Conservation (phyloP, 2,329 filamentous ascomycete species). For the Penicillium capsulatum region DNA sequence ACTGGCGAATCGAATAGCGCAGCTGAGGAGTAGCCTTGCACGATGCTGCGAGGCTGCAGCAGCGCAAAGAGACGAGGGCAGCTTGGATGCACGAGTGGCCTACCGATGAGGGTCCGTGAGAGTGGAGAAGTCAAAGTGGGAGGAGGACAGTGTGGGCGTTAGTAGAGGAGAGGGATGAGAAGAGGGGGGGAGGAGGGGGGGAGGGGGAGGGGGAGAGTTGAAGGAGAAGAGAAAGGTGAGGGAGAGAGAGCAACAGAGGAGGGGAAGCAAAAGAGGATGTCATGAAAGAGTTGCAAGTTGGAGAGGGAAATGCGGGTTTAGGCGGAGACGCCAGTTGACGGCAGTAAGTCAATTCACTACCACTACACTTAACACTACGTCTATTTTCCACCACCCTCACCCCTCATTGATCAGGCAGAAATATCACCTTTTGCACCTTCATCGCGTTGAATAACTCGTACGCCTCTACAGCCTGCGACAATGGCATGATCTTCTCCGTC, state of each 20-base stretch:
- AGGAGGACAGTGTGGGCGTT: constrained; percentile 19
- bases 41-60: constrained; percentile 1
- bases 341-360: neutral
- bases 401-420: constrained; percentile 46
- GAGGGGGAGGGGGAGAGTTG: constrained; percentile 19
- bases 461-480: constrained; percentile 61
- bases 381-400: constrained; percentile 1
- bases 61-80: neutral
- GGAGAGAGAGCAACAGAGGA: constrained; percentile 15
- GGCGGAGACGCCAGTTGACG: constrained; percentile 13
- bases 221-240: constrained; percentile 19
- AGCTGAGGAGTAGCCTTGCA: neutral
- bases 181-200: constrained; percentile 19
- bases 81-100: constrained; percentile 7
- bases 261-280: constrained; percentile 15
- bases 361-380: too few relatives aligned
- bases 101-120: constrained; percentile 22
- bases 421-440: constrained; percentile 70
- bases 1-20: constrained; percentile 11
- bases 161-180: constrained; percentile 12
- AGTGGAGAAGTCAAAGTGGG: constrained; percentile 25
- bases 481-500: constrained; percentile 70
- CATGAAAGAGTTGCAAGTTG: constrained; percentile 17
- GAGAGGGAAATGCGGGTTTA: constrained; percentile 17
- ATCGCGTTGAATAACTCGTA: constrained; percentile 70